Conservation (phyloP, 78 protist species). For the Creolimax fragrantissima region DNA sequence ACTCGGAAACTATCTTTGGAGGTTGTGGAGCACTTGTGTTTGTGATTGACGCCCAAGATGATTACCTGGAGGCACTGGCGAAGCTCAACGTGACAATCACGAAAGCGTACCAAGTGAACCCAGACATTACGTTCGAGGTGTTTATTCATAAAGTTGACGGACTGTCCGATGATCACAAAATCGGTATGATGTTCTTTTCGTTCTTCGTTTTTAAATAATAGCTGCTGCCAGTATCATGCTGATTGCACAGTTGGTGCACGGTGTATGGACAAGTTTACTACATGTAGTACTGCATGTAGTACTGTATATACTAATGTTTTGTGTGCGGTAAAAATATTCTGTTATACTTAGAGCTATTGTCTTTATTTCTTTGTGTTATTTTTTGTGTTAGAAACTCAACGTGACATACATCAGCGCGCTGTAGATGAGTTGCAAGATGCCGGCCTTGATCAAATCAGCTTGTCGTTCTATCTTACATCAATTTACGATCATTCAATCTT, state of each 20-base stretch:
- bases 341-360: too few species aligned
- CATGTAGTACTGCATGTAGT: too few species aligned
- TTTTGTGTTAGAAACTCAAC: slow-evolving; percentile 53
- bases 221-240: neutral
- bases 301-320: too few species aligned
- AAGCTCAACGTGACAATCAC: slow-evolving; percentile 50
- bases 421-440: slow-evolving; percentile 50
- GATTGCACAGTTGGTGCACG: too few species aligned
- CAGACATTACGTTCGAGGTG: slow-evolving; percentile 77
- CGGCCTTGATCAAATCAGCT: slow-evolving; percentile 45
- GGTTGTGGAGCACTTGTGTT: slow-evolving; percentile 88
- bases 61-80: slow-evolving; percentile 53
- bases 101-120: slow-evolving; percentile 60
- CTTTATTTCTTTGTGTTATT: too few species aligned
- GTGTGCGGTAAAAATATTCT: too few species aligned
- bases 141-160: slow-evolving; percentile 92
- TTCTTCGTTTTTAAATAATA: neutral
- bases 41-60: slow-evolving; percentile 83
- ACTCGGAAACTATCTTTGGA: slow-evolving; percentile 57
- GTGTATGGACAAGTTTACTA: neutral
- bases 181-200: slow-evolving; percentile 16
- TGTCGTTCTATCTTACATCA: slow-evolving; percentile 80
- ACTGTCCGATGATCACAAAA: slow-evolving; percentile 75
- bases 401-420: slow-evolving; percentile 72
- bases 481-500: slow-evolving; percentile 93